Percentiles rank a stretch among this genome's conserved stretches.
phyloP scores from a whole-genome alignment of 345 rosid species.

The Brassica rapa region DNA sequence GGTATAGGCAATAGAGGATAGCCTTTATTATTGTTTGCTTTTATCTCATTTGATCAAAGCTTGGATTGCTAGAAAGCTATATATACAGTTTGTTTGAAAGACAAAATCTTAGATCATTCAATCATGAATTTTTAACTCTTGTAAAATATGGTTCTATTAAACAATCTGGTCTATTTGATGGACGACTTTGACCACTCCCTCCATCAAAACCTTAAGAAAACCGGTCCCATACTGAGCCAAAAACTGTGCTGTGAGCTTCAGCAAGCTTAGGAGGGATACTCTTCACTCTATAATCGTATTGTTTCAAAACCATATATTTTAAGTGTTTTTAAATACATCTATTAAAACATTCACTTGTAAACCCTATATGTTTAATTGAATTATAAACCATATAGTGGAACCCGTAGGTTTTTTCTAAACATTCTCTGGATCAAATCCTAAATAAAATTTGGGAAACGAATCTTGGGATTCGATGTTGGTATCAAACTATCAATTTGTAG shows the following conservation, averaged over 20 bases:
- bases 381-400: neutral
- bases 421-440: neutral
- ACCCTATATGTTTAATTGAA: neutral
- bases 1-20: neutral
- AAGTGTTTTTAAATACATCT: neutral
- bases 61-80: neutral
- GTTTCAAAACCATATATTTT: neutral
- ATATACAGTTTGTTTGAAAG: neutral
- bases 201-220: no score
- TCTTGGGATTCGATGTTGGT: neutral
- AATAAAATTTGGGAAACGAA: neutral
- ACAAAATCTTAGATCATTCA: neutral
- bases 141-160: neutral
- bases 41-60: neutral
- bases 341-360: constrained; percentile 1
- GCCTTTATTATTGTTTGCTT: neutral
- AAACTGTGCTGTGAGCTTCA: no score
- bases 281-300: neutral
- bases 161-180: neutral
- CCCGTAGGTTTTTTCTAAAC: neutral
- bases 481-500: neutral
- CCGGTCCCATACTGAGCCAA: no score
- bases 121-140: neutral
- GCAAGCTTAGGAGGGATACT: neutral
- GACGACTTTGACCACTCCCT: no score